Conservation (phyloP, 768 basidiomycete species). For the Phlebiopsis flavidoalba region DNA sequence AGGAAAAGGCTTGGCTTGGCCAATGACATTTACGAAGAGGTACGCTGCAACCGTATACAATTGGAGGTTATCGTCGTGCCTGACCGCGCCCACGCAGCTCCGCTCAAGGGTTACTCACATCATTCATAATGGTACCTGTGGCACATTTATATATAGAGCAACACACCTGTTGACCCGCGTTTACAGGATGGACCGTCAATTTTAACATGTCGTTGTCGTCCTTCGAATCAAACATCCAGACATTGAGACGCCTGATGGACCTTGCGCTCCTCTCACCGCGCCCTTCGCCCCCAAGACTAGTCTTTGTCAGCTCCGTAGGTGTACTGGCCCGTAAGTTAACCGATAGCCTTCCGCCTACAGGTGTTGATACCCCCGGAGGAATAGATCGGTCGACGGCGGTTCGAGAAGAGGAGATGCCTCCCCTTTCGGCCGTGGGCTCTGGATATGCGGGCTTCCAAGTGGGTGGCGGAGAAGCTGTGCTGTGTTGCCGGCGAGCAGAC, state of each 20-base stretch:
- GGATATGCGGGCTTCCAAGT: constrained; percentile 33
- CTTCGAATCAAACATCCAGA: constrained; percentile 25
- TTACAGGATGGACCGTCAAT: constrained; percentile 29
- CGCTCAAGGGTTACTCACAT: constrained; percentile 29
- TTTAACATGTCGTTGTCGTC: constrained; percentile 27
- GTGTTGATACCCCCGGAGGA: constrained; percentile 2
- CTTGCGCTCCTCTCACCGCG: constrained; percentile 30
- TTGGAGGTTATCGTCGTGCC: neutral
- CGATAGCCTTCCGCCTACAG: neutral
- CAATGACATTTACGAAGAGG: constrained; percentile 23
- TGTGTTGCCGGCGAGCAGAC: constrained; percentile 15
- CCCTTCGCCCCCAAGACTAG: constrained; percentile 23
- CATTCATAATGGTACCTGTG: constrained; percentile 31
- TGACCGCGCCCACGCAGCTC: constrained; percentile 15
- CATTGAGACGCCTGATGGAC: constrained; percentile 30
- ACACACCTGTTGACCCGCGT: neutral
- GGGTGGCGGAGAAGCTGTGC: constrained; percentile 23
- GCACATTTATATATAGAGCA: too few species aligned
- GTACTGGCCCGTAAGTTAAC: constrained; percentile 19
- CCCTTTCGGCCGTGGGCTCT: constrained; percentile 17
- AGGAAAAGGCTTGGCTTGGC: constrained; percentile 24
- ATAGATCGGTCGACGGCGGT: constrained; percentile 6
- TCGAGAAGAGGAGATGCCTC: constrained; percentile 15
- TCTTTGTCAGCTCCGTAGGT: constrained; percentile 31
- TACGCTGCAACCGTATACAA: constrained; percentile 4